phyloP scores from a whole-genome alignment of 2,329 filamentous ascomycete species.

The Fusarium irregulare region DNA sequence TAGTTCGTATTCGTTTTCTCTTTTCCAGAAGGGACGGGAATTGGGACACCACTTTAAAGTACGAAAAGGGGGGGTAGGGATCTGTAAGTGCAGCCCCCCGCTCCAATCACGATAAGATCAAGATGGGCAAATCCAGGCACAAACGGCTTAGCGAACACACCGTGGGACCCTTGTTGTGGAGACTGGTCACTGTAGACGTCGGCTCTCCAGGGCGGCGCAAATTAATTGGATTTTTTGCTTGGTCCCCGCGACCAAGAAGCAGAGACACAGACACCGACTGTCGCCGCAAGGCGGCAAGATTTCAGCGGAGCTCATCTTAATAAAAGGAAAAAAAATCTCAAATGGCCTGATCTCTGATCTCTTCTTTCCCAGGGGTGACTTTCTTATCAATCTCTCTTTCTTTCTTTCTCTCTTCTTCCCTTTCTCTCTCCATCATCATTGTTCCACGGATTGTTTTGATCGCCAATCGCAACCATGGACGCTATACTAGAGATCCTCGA shows the following conservation, averaged over 20 bases:
- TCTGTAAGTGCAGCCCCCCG: constrained; percentile 12
- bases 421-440: neutral
- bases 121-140: constrained; percentile 39
- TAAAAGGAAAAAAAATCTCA: constrained; percentile 17
- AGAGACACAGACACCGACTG: constrained; percentile 9
- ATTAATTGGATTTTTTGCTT: constrained; percentile 19
- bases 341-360: constrained; percentile 18
- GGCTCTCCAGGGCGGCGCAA: constrained; percentile 4
- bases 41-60: neutral
- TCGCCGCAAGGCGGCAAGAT: constrained; percentile 20
- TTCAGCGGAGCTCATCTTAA: constrained; percentile 29
- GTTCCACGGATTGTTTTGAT: neutral
- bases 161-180: constrained; percentile 35
- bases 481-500: constrained; percentile 55
- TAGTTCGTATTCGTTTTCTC: constrained; percentile 39
- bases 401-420: neutral
- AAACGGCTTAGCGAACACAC: constrained; percentile 25
- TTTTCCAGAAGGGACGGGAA: constrained; percentile 22
- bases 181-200: neutral
- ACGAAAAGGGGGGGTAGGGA: constrained; percentile 3
- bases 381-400: constrained; percentile 15
- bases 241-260: neutral
- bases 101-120: constrained; percentile 43
- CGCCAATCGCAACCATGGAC: constrained; percentile 49
- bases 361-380: neutral